phyloP scores from a whole-genome alignment of 441 rosid genomes.

The Eutrema salsugineum region DNA sequence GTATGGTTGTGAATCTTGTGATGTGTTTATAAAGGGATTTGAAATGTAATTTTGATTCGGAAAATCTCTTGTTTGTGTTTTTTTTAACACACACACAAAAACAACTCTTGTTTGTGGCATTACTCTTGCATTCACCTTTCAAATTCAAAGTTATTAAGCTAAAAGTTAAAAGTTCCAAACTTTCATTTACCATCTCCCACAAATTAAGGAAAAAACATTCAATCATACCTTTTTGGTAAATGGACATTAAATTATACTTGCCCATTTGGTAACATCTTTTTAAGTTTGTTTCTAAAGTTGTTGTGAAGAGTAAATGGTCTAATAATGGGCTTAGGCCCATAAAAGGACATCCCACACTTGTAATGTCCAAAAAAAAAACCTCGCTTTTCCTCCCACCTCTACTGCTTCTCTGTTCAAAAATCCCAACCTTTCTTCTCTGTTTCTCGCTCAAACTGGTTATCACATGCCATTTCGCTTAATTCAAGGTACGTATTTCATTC shows the following conservation, averaged over 20 bases:
- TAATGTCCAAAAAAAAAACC: neutral
- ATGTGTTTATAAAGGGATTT: neutral
- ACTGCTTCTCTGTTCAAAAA: neutral
- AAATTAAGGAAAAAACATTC: neutral
- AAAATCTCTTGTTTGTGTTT: neutral
- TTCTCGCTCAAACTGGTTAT: neutral
- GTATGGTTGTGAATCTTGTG: neutral
- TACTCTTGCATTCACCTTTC: neutral
- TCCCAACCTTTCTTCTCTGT: neutral
- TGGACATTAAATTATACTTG: neutral
- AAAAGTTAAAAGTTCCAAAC: neutral
- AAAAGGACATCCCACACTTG: neutral
- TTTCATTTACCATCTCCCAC: neutral
- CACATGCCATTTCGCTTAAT: neutral
- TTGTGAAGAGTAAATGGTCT: too few relatives aligned
- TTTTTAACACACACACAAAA: too few relatives aligned
- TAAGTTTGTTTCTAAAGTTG: too few relatives aligned
- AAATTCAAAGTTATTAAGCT: neutral
- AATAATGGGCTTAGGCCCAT: neutral
- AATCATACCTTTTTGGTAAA: neutral
- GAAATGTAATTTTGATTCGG: neutral
- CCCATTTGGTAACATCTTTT: neutral
- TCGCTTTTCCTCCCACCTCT: neutral
- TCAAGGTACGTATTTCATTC: neutral
- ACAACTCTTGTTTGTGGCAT: neutral